Conservation (phyloP, 495 filamentous ascomycete genomes). For the Neurospora cerealis region DNA sequence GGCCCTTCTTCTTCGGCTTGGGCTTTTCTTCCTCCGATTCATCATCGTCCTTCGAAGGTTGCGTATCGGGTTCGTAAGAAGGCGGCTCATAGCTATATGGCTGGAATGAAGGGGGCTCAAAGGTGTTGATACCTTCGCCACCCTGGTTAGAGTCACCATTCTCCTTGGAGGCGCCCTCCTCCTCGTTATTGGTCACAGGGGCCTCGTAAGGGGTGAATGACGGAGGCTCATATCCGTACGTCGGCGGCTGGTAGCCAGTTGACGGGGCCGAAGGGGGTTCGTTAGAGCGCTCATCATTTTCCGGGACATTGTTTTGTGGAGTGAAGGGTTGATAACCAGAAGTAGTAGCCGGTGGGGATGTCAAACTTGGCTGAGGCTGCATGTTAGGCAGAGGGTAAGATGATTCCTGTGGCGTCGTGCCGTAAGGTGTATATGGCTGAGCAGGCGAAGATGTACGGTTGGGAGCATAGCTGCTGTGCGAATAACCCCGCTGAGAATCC, state of each 20-base stretch:
- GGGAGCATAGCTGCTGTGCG: conserved; percentile 22
- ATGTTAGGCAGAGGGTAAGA: not conserved
- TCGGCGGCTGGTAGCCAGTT: conserved; percentile 29
- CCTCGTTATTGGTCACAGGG: conserved; percentile 21
- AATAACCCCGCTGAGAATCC: conserved; percentile 28
- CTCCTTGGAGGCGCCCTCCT: not conserved
- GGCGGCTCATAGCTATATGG: conserved; percentile 45
- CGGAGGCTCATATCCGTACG: conserved; percentile 34
- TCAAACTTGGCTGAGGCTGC: conserved; percentile 1
- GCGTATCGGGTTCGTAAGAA: conserved; percentile 43
- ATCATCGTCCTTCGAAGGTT: conserved; percentile 27
- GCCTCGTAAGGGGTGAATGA: conserved; percentile 23
- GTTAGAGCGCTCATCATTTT: conserved; percentile 1
- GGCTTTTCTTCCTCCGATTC: conserved; percentile 33
- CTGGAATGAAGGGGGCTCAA: conserved; percentile 42
- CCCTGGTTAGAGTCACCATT: conserved; percentile 3
- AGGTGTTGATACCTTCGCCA: conserved; percentile 21
- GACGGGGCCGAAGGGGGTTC: conserved; percentile 7
- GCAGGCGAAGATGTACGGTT: conserved; percentile 15
- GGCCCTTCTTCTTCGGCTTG: conserved; percentile 63
- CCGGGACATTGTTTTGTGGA: not conserved
- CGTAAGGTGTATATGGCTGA: conserved; percentile 4
- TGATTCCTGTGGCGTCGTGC: not conserved
- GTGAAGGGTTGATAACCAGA: conserved; percentile 18
- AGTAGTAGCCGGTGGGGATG: not conserved